Evolutionary conservation across 176 grass and related monocot species (phyloP).

Genomic region (Eleusine indica): DNA sequence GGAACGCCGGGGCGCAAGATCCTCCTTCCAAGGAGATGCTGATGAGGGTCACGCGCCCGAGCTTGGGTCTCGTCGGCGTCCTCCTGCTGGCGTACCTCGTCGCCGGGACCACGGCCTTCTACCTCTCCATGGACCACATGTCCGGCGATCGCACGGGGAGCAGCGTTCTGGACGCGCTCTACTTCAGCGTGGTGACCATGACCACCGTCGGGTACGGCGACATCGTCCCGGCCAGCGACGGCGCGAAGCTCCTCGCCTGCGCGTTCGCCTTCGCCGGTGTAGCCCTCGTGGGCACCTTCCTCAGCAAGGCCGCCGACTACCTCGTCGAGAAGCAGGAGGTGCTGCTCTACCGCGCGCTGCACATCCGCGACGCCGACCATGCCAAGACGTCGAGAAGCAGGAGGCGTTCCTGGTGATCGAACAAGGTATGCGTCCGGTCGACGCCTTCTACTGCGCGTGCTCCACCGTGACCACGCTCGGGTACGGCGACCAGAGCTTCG

Average conservation of each 20-base stretch:
- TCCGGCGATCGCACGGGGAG: conserved; percentile 28
- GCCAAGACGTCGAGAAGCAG: conserved; percentile 55
- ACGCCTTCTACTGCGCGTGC: conserved; percentile 64
- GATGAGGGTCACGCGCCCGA: conserved; percentile 19
- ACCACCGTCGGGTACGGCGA: conserved; percentile 68
- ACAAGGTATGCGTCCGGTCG: conserved; percentile 51
- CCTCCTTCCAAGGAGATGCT: too few species aligned
- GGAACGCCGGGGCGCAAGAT: too few species aligned
- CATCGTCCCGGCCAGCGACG: conserved; percentile 46
- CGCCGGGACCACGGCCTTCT: conserved; percentile 52
- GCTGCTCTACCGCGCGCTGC: conserved; percentile 37
- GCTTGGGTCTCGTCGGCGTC: conserved; percentile 48
- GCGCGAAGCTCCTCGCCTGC: conserved; percentile 55
- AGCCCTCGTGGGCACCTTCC: conserved; percentile 52
- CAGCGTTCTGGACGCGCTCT: conserved; percentile 52
- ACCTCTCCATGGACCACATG: conserved; percentile 51
- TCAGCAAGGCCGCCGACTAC: conserved; percentile 61
- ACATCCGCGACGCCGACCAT: background rate
- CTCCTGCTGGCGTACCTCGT: conserved; percentile 59
- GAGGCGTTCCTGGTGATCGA: conserved; percentile 48
- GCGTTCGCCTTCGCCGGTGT: conserved; percentile 60
- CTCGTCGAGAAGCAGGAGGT: conserved; percentile 75
- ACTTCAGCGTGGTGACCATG: conserved; percentile 74
- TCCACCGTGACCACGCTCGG: conserved; percentile 70
- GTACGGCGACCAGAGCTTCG: conserved; percentile 72